Evolutionary conservation across 1,284 basidiomycete species (phyloP), one percentile per base, ranked within the genome.

Genomic region (Ganoderma multipileum): DNA sequence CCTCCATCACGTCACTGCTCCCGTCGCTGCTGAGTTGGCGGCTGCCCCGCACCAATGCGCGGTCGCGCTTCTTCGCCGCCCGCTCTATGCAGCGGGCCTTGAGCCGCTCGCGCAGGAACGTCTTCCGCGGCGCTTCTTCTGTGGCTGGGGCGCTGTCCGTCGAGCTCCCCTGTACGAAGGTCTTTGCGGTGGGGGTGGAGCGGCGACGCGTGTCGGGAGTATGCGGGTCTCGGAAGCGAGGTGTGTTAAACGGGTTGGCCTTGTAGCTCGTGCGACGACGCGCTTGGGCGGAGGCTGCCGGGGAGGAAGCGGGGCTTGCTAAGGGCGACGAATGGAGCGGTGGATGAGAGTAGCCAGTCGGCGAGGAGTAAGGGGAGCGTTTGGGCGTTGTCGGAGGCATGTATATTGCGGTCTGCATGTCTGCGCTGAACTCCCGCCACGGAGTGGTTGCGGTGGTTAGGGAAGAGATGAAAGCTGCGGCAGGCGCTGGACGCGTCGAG

Each of bases 31-130:
- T 63, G 65, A 73, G 66, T n/a, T 79, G 79, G 65, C 82, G 81
- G 38, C 79, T 76, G 11, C 79, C 79, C 20, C 75, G 79, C 30
- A 59, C 63, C 2, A 91, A 77, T 39, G 84, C 84, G 38, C 82
- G 83, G 55, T 84, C 82, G 60, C 90, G 82, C 5, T 87, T 86
- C 69, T 83, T 84, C 47, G 81, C 81, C 0, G 87, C 90, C 28
- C 89, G 83, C 75, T 90, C 87, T 54, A 89, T 76, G 76, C 89
- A 91, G 52, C 85, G 83, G 3, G 84, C 84, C 73, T 85, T 85
- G 74, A 93, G 86, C n/a, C 86, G 84, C 61, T 89, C 86, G 28
- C 89, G 80, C 57, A 93, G 78, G 54, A 92, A 83, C 3, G 79
- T 71, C 63, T 86, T 87, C 68, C 83, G 79, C 0, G 83, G 77